phyloP scores from a whole-genome alignment of 106 monocot species.

The Triglochin maritima region DNA sequence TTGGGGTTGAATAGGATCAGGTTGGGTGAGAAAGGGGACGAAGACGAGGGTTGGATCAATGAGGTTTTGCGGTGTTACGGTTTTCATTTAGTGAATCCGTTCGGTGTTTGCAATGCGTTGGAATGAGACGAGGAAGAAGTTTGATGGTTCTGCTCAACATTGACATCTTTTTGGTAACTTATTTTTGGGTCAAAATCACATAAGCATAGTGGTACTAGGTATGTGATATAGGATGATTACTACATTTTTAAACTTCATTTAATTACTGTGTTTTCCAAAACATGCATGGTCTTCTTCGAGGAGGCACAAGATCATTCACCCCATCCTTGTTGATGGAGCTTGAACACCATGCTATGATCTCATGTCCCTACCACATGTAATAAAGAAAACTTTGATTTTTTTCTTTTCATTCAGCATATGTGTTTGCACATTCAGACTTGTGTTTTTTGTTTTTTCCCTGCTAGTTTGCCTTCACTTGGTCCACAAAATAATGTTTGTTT shows the following conservation, averaged over 20 bases:
- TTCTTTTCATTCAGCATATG: too few species aligned
- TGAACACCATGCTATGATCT: too few species aligned
- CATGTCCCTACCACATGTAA: too few species aligned
- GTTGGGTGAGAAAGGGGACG: constrained; percentile 11
- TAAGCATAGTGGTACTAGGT: not conserved
- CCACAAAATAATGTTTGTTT: too few species aligned
- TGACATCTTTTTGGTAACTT: constrained; percentile 35
- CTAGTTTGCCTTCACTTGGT: too few species aligned
- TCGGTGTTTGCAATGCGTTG: constrained; percentile 45
- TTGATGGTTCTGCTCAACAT: constrained; percentile 33
- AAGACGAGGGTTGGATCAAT: constrained; percentile 44
- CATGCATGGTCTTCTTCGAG: too few species aligned
- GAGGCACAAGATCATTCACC: too few species aligned
- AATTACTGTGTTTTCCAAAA: not conserved
- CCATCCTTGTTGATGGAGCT: too few species aligned
- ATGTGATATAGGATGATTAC: not conserved
- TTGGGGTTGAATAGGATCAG: constrained; percentile 4
- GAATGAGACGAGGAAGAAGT: constrained; percentile 53
- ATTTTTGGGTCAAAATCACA: not conserved
- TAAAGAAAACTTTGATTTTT: too few species aligned
- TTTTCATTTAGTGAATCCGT: not conserved
- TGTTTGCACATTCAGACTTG: too few species aligned
- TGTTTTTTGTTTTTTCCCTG: too few species aligned
- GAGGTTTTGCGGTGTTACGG: constrained; percentile 48
- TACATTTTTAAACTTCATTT: too few species aligned